These are phyloP conservation scores for Metschnikowia reukaufii DNA, from an alignment of 805 yeast genomes.

Conservation along the genomic window DNA sequence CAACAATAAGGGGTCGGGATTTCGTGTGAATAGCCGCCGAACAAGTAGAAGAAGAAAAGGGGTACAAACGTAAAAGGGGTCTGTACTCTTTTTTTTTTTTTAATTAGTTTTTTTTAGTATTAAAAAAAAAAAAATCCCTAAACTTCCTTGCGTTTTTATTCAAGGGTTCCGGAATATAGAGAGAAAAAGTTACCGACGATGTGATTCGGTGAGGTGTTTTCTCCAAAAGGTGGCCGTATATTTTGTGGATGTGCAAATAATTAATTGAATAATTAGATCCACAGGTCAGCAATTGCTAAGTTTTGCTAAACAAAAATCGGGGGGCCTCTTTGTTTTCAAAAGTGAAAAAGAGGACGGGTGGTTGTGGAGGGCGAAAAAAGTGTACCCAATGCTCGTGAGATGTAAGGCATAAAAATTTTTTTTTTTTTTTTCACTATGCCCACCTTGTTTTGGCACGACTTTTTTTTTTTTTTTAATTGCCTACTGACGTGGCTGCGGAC, in stretches of 20 bases:
- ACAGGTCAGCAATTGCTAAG: conserved; percentile 12
- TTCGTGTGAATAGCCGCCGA: no score
- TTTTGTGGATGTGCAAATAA: conserved; percentile 12
- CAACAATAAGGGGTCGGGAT: no score
- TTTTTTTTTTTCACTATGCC: conserved; percentile 3
- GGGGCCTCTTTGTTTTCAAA: conserved; percentile 4
- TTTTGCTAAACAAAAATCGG: not conserved
- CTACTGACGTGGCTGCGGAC: no score
- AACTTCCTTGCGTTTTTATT: not conserved
- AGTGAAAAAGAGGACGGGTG: conserved; percentile 6
- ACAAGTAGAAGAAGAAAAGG: no score
- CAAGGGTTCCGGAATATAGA: not conserved
- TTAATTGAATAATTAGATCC: conserved; percentile 18
- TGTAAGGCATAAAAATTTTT: conserved; percentile 9
- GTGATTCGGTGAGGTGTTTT: not conserved
- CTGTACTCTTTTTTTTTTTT: no score
- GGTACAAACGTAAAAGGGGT: no score
- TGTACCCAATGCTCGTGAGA: conserved; percentile 9
- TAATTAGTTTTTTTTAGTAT: no score
- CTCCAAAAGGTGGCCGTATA: conserved; percentile 4
- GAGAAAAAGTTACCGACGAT: not conserved
- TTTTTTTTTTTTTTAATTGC: no score
- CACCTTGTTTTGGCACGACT: conserved; percentile 11
- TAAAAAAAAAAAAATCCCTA: no score
- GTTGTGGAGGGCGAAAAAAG: conserved; percentile 5